Percentiles rank a stretch among this genome's conserved stretches.
Conservation (phyloP, 805 yeast genomes). For the Saccharomycopsis capsularis region DNA sequence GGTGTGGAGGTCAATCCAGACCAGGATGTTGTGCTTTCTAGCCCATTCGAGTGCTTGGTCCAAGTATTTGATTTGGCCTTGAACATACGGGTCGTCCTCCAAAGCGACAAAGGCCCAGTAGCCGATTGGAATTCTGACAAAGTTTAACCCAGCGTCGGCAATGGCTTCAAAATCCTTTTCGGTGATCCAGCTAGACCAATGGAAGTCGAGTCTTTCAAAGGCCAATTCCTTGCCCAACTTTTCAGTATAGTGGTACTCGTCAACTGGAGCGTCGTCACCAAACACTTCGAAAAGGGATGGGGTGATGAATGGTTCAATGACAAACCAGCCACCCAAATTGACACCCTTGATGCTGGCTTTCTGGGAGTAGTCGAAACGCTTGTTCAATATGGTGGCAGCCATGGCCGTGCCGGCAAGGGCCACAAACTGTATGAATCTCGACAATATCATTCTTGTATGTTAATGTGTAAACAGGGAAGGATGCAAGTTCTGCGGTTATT, state of each 20-base stretch:
- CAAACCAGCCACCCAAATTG: conserved; percentile 66
- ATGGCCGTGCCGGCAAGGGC: not conserved
- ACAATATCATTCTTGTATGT: not conserved
- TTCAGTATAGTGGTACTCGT: conserved; percentile 51
- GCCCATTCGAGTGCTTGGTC: conserved; percentile 67
- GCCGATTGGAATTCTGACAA: conserved; percentile 74
- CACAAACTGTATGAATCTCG: not conserved
- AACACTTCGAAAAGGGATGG: conserved; percentile 48
- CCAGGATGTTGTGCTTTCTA: conserved; percentile 48
- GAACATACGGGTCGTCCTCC: conserved; percentile 54
- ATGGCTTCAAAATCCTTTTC: conserved; percentile 52
- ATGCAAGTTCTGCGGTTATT: too few relatives aligned
- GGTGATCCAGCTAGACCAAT: conserved; percentile 53
- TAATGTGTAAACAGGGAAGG: too few relatives aligned
- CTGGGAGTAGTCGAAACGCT: conserved; percentile 16
- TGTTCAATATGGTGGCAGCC: not conserved
- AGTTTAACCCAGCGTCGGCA: conserved; percentile 47
- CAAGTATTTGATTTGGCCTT: conserved; percentile 58
- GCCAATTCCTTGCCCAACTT: conserved; percentile 44
- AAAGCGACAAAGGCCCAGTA: conserved; percentile 56
- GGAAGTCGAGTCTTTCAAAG: conserved; percentile 35
- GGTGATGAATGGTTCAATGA: conserved; percentile 63
- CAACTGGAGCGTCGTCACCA: conserved; percentile 41
- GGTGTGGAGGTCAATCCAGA: conserved; percentile 75
- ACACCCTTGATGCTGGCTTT: conserved; percentile 33